phyloP scores from a whole-genome alignment of 768 basidiomycete species.

The Gloeostereum incarnatum region DNA sequence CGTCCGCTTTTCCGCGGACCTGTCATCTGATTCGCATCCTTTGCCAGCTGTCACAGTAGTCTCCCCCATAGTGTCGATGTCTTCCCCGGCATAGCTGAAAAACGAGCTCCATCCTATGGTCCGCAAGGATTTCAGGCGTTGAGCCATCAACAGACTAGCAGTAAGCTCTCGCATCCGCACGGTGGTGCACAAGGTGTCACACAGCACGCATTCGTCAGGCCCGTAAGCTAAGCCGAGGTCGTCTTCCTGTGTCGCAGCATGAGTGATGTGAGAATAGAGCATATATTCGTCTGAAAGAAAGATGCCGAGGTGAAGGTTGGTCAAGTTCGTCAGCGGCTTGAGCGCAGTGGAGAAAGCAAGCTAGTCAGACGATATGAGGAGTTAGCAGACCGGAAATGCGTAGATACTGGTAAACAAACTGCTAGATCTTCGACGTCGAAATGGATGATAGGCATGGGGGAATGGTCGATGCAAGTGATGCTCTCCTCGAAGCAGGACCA shows the following conservation, averaged over 20 bases:
- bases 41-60: no score
- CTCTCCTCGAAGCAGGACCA: conserved; percentile 60
- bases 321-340: conserved; percentile 33
- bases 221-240: conserved; percentile 15
- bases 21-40: no score
- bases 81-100: no score
- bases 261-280: conserved; percentile 36
- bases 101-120: conserved; percentile 47
- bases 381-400: neutral
- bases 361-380: neutral
- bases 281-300: conserved; percentile 49
- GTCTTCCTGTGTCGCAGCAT: conserved; percentile 22
- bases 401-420: conserved; percentile 25
- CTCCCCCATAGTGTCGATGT: no score
- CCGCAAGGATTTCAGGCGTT: conserved; percentile 30
- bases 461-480: conserved; percentile 42
- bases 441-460: conserved; percentile 50
- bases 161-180: conserved; percentile 36
- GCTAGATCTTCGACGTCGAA: conserved; percentile 31
- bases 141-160: conserved; percentile 36
- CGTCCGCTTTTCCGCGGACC: no score
- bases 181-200: conserved; percentile 16
- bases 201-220: conserved; percentile 26
- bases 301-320: conserved; percentile 48
- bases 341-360: conserved; percentile 17